Conservation (phyloP, 441 rosid genomes). For the Gossypium aridum region DNA sequence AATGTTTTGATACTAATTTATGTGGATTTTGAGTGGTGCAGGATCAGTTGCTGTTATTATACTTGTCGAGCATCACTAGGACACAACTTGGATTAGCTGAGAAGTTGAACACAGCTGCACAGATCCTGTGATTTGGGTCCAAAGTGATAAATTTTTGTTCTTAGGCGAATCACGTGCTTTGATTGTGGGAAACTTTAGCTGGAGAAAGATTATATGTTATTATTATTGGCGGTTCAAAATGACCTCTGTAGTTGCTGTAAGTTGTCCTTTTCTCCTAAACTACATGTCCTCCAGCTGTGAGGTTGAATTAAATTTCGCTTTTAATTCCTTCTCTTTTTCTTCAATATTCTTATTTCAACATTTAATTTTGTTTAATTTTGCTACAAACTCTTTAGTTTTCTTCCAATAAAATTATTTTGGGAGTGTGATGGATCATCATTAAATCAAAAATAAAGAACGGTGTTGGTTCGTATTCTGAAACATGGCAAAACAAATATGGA, state of each 20-base stretch:
- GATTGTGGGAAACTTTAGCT: not conserved
- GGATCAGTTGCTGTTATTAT: slow-evolving; percentile 79
- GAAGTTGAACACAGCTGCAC: slow-evolving; percentile 93
- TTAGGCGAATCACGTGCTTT: not conserved
- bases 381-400: not conserved
- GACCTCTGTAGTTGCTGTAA: not conserved
- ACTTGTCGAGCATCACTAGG: slow-evolving; percentile 86
- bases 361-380: not conserved
- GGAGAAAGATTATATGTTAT: not conserved
- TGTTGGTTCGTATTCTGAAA: no score
- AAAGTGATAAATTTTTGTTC: not conserved
- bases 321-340: not conserved
- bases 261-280: not conserved
- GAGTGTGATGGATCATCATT: no score
- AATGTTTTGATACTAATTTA: not conserved
- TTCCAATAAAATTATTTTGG: not conserved
- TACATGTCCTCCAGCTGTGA: not conserved
- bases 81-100: slow-evolving; percentile 91
- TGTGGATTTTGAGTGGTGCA: slow-evolving; percentile 18
- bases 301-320: slow-evolving; percentile 1
- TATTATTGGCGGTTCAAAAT: not conserved
- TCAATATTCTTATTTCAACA: not conserved
- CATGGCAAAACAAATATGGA: no score
- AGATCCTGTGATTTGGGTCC: slow-evolving; percentile 40
- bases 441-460: no score